These are phyloP conservation scores for Penicillium sp. DNA, from an alignment of 2,329 filamentous ascomycete species.

Conservation along the genomic window DNA sequence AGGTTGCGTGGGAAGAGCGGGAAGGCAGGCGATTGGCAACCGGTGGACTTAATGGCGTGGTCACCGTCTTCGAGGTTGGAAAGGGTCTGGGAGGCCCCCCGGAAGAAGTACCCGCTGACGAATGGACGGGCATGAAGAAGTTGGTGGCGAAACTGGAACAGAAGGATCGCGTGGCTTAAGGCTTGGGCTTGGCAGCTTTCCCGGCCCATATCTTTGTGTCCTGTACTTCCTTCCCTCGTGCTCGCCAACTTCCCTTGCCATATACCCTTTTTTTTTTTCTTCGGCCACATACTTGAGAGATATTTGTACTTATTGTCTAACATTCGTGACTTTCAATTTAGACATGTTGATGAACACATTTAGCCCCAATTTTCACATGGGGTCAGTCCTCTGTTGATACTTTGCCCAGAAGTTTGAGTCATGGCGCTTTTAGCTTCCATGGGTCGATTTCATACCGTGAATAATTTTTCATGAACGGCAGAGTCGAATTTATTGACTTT, in stretches of 20 bases:
- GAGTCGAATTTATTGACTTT: neutral
- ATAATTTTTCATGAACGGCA: neutral
- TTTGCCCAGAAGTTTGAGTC: neutral
- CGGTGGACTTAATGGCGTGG: slow-evolving; percentile 84
- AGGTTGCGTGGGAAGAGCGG: slow-evolving; percentile 86
- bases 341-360: neutral
- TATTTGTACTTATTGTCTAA: slow-evolving; percentile 9
- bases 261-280: slow-evolving; percentile 25
- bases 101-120: slow-evolving; percentile 77
- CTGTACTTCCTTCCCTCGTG: slow-evolving; percentile 1
- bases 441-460: neutral
- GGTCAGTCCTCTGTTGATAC: too few species aligned
- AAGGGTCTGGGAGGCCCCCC: slow-evolving; percentile 79
- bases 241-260: slow-evolving; percentile 18
- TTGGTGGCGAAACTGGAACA: slow-evolving; percentile 73
- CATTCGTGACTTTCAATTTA: neutral
- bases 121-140: slow-evolving; percentile 92
- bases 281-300: slow-evolving; percentile 15
- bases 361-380: neutral
- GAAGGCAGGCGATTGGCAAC: slow-evolving; percentile 86
- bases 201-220: neutral
- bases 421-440: neutral
- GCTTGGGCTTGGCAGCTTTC: slow-evolving; percentile 16
- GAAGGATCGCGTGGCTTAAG: slow-evolving; percentile 36
- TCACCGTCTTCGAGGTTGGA: slow-evolving; percentile 87